Base-by-base conservation (phyloP, 2,329 filamentous ascomycete species). In the Scleromitrula shiraiana region DNA sequence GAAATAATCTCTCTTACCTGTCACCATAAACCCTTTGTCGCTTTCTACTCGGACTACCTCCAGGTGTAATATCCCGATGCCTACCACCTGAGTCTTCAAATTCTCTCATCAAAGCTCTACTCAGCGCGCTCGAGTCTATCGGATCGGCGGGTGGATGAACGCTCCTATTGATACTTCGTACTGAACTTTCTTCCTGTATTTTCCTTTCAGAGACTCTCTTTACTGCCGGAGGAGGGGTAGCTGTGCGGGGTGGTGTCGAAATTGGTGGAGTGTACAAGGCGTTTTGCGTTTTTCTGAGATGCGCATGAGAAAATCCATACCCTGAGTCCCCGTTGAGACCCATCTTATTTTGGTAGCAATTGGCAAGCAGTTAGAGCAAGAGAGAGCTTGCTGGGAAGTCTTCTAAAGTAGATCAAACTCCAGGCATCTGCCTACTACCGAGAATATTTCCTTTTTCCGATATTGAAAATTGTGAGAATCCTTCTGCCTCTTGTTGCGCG, bases 31-130 rank as follows among this genome's bases (percentile, higher is more conserved):
- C 70, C 53, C 81, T 72, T 64, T 83, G 81, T 54, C 81, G 73
- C 66, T 86, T 86, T 52, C 82, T 71, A 63, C 79, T 83, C 4
- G 82, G 82, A 63, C 81, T 85, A 24, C 76, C 74, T 36, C 72
- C 76, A 4, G 82, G 80, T 24, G 81, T 83, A 49, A 74, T 73
- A 55, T 82, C 79, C 59, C 78, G 68, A 39, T 71, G 69, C 51
- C 46, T 38, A 2, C 71, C 71, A n/a, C 76, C 76, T 10, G 72
- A 72, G 50, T 79, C 74, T 56, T 83, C 78, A 54, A 79, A 75
- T 37, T 80, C 73, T 58, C 77, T 77, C 54, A 64, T 47, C 3
- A 85, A 66, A 22, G 79, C 79, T 62, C 74, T 80, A 48, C 71
- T 76, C 50, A 85, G 65, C 7, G 76, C 77, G 49, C 70, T 70